phyloP scores from a whole-genome alignment of 345 rosid species.

The Pistacia vera region DNA sequence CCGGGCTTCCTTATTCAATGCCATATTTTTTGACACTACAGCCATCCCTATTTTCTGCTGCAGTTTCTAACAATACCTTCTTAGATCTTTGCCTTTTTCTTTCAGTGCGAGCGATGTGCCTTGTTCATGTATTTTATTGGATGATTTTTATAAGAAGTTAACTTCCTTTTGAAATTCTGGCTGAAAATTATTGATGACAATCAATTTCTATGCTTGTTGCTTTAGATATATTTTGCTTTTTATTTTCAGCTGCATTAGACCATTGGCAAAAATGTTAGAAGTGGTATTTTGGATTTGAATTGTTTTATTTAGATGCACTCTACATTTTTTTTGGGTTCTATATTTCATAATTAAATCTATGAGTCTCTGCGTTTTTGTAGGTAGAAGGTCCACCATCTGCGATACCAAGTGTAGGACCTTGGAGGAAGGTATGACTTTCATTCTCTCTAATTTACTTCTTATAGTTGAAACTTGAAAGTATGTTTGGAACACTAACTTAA shows the following conservation, averaged over 20 bases:
- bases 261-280: background rate
- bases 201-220: background rate
- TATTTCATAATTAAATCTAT: background rate
- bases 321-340: background rate
- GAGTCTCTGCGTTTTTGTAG: conserved; percentile 35
- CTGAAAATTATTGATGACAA: background rate
- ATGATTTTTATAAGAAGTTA: background rate
- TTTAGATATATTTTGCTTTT: background rate
- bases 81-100: conserved; percentile 1
- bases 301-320: conserved; percentile 5
- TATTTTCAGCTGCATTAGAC: background rate
- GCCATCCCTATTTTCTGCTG: background rate
- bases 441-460: background rate
- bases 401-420: conserved; percentile 84
- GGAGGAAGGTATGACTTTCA: conserved; percentile 76
- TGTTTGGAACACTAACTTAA: conserved; percentile 4
- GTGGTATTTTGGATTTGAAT: background rate
- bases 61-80: background rate
- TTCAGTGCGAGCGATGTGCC: background rate
- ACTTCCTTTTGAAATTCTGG: background rate
- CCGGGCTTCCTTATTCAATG: background rate
- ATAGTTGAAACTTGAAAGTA: background rate
- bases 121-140: background rate
- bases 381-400: conserved; percentile 61
- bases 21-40: background rate